Base-by-base conservation (phyloP, 805 yeast genomes). In the Yamadazyma paraphyllophila region DNA sequence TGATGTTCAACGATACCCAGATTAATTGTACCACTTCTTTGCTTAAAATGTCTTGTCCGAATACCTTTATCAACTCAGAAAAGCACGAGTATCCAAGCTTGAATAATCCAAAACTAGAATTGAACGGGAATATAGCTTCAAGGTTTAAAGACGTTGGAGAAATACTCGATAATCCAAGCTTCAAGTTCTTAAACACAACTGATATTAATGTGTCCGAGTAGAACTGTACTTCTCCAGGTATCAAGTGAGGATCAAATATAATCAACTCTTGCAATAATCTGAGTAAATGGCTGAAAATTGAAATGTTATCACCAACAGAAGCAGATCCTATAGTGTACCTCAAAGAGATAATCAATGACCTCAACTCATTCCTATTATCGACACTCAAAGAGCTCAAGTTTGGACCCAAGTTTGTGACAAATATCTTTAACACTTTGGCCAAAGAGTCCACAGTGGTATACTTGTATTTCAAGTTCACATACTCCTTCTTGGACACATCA, bases 1-100 rank as follows among this genome's bases (percentile, higher is more conserved):
- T 50, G 68, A 74, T 30, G 71, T 70, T 67, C 69, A 72, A 66
- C 8, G 72, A 78, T 7, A 80, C 67, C 94, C 94, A 88, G 6
- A 84, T 64, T 24, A 78, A 66, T 36, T 68, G 73, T 34, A 81
- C 81, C 6, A 82, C 58, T 1, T 72, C 74, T 11, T 66, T 61
- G 2, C 66, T 58, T 45, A 83, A 71, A 1, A 76, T 57, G 2
- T 63, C 62, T 13, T 77, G 75, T 2, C 80, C 77, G 39, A 52
- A 61, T 0, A 81, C 71, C 50, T 80, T 80, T 29, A 81, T 67
- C 26, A 85, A 55, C 54, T 85, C 87, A 25, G 71, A 74, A 44
- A 83, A 69, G n/a, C 86, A 76, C 29, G 69, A 75, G 42, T 81
- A 74, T 1, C 84, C 80, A 2, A 73, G 64, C 14, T 65, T 62